Evolutionary conservation across 2,329 filamentous ascomycete species (phyloP), one percentile per base, ranked within the genome.

Genomic region (Oidium heveae): DNA sequence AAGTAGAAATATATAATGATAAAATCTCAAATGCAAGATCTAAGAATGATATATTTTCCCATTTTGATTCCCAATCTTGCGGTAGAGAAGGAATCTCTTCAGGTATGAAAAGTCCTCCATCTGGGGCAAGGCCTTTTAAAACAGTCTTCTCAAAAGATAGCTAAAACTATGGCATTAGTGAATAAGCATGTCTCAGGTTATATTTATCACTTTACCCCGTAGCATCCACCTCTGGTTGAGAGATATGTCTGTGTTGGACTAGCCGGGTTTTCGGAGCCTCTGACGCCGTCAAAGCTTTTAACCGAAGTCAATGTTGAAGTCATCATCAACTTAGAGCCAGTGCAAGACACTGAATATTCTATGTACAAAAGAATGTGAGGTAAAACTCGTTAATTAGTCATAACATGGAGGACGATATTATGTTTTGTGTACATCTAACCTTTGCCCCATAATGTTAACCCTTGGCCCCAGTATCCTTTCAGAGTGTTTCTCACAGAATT

Each of bases 101-200:
- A 44, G 88, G 88, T 58, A 94, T 82, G 71, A 89, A 94, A 32
- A 94, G 79, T 54, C 88, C 88, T 56, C 86, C 86, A 64, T 95
- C 88, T 49, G 77, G 73, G 56, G 86, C 87, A 56, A 94, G 79
- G 47, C 87, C 87, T 68, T 94, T 93, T 59, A 94, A 74, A 43
- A 94, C 86, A 50, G 87, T 87, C 54, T 87, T 80, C 68, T 95
- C 88, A 67, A 95, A 94, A 54, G 86, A 88, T 61, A 93, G 75
- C 83, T 88, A 60, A 22, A 33, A 37, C 6, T 36, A 16, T n/a
- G 36, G 2, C 18, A 36, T 62, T 56, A 61, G 56, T 50, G 53
- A 53, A 13, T 36, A 24, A 57, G 49, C 60, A 56, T n/a, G n/a
- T 55, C 32, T 54, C 55, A 32, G 32, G 37, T 36, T 57, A 49